phyloP scores from a whole-genome alignment of 2,329 filamentous ascomycete species.

The Xylariaceae sp. region DNA sequence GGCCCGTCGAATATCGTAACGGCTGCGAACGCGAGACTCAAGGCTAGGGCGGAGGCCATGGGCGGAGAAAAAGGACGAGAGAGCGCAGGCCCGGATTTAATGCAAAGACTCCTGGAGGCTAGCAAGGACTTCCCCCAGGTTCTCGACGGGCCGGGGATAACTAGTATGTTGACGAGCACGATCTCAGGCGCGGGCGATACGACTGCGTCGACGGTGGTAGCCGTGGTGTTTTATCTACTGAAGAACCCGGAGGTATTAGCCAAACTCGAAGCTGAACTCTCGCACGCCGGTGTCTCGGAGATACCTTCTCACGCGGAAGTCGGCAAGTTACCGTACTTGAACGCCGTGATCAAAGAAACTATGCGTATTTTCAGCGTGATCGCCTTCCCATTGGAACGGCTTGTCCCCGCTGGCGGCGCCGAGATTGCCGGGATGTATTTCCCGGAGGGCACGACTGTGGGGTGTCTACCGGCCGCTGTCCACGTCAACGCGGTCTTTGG shows the following conservation, averaged over 20 bases:
- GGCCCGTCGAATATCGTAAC: slow-evolving; percentile 21
- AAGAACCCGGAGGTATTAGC: slow-evolving; percentile 47
- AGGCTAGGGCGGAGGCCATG: slow-evolving; percentile 5
- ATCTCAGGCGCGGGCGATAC: slow-evolving; percentile 27
- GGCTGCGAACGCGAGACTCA: slow-evolving; percentile 16
- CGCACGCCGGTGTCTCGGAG: slow-evolving; percentile 12
- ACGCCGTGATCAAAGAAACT: slow-evolving; percentile 22
- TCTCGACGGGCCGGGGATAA: slow-evolving; percentile 19
- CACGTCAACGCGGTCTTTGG: slow-evolving; percentile 22
- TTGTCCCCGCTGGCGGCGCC: slow-evolving; percentile 22
- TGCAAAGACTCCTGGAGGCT: slow-evolving; percentile 22
- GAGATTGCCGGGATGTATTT: slow-evolving; percentile 25
- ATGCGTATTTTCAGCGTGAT: slow-evolving; percentile 20
- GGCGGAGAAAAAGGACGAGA: slow-evolving; percentile 7
- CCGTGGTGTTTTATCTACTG: slow-evolving; percentile 35
- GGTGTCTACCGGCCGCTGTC: slow-evolving; percentile 20
- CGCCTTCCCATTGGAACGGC: slow-evolving; percentile 21
- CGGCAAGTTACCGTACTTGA: slow-evolving; percentile 23
- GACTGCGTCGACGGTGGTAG: slow-evolving; percentile 19
- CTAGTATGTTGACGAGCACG: slow-evolving; percentile 25
- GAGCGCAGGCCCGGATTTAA: slow-evolving; percentile 14
- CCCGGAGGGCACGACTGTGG: slow-evolving; percentile 23
- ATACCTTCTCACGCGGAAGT: slow-evolving; percentile 21
- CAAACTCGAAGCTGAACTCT: slow-evolving; percentile 21
- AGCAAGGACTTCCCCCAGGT: slow-evolving; percentile 20